phyloP scores from a whole-genome alignment of 78 protist species.

The Chrysochromulina tobinii region DNA sequence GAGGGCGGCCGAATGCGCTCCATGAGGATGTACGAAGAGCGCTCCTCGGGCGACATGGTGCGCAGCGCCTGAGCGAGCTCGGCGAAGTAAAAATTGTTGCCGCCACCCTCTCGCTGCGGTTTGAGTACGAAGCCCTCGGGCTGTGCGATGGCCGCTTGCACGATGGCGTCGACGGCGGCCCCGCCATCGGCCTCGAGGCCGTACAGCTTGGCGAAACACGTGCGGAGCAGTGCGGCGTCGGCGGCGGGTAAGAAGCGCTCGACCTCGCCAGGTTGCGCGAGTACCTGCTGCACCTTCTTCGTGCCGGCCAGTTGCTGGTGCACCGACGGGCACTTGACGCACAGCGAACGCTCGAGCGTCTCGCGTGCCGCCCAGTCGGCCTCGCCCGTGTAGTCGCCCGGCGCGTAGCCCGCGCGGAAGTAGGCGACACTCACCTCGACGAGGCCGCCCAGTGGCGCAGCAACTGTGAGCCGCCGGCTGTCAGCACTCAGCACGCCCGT shows the following conservation, averaged over 20 bases:
- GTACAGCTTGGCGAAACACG: conserved; percentile 27
- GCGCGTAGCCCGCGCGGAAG: conserved; percentile 91
- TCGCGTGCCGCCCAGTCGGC: conserved; percentile 82
- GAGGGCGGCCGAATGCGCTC: conserved; percentile 62
- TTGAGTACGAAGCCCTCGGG: conserved; percentile 83
- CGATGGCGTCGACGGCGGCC: background rate
- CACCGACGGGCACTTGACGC: conserved; percentile 87
- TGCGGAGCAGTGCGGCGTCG: background rate
- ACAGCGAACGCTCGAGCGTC: conserved; percentile 66
- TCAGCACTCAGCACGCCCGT: background rate
- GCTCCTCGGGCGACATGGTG: background rate
- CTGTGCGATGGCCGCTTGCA: conserved; percentile 43
- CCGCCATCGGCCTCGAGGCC: background rate
- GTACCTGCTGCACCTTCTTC: conserved; percentile 87
- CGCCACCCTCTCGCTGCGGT: conserved; percentile 97
- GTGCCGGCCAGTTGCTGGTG: conserved; percentile 85
- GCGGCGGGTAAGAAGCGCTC: conserved; percentile 40
- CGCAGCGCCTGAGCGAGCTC: background rate
- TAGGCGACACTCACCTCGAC: conserved; percentile 60
- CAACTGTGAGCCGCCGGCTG: background rate
- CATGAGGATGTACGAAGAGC: conserved; percentile 80
- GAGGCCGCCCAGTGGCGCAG: no score
- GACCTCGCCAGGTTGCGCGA: conserved; percentile 59
- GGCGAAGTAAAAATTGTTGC: conserved; percentile 70
- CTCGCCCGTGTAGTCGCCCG: conserved; percentile 77